Conservation (phyloP, 192 early-diverging fungal genomes). For the Coemansia sp. region DNA sequence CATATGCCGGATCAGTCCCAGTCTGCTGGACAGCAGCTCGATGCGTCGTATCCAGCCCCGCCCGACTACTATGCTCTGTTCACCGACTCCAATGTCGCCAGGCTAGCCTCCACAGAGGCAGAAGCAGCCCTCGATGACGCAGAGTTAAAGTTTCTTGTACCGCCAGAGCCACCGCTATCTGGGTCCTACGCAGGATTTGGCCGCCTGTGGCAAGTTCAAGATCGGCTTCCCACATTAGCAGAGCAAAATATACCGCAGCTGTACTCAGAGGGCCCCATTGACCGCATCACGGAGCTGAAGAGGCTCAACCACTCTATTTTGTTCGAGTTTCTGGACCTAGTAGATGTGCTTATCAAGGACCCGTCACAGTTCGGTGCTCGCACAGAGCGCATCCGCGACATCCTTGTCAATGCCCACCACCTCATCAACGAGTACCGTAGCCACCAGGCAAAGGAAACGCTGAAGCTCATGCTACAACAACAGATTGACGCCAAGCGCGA, state of each 20-base stretch:
- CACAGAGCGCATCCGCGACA: conserved; percentile 68
- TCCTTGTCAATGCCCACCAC: conserved; percentile 82
- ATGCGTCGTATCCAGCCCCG: conserved; percentile 67
- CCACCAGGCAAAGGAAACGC: conserved; percentile 76
- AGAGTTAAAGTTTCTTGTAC: conserved; percentile 60
- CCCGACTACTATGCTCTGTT: conserved; percentile 69
- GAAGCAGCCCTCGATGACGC: conserved; percentile 28
- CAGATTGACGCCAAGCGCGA: conserved; percentile 59
- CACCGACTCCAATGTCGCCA: conserved; percentile 62
- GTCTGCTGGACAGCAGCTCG: conserved; percentile 36
- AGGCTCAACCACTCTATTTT: conserved; percentile 64
- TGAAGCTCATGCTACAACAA: conserved; percentile 67
- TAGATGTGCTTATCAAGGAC: conserved; percentile 65
- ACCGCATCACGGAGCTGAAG: conserved; percentile 69
- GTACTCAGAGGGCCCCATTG: conserved; percentile 64
- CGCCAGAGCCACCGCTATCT: conserved; percentile 57
- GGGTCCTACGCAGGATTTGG: conserved; percentile 68
- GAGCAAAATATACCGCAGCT: conserved; percentile 70
- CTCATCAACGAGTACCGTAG: conserved; percentile 82
- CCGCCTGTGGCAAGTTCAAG: conserved; percentile 68
- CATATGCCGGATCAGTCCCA: conserved; percentile 31
- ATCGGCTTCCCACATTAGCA: conserved; percentile 59
- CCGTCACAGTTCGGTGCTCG: conserved; percentile 59
- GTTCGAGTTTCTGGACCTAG: conserved; percentile 71
- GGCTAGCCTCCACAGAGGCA: conserved; percentile 11